These are phyloP conservation scores for Pyricularia pennisetigena DNA, from an alignment of 2,329 filamentous ascomycete genomes.

Conservation along the genomic window DNA sequence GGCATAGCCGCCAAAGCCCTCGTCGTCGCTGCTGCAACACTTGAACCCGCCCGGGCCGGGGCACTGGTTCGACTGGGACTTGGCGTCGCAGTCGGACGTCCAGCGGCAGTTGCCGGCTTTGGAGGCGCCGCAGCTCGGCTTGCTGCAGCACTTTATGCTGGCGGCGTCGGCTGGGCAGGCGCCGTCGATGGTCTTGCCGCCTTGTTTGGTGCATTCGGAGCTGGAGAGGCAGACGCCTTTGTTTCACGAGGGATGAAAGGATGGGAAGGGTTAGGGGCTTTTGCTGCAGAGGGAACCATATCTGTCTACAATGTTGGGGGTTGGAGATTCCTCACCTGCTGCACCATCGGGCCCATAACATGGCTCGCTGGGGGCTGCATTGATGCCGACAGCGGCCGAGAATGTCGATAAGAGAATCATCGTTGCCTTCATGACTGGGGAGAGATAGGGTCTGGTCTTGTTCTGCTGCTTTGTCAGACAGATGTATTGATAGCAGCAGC, in stretches of 20 bases:
- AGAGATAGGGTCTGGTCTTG: background rate
- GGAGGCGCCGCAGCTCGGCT: constrained; percentile 23
- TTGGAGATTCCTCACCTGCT: background rate
- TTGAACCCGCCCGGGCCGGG: constrained; percentile 27
- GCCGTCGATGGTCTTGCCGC: constrained; percentile 25
- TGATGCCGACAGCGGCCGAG: background rate
- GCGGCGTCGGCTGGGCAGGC: constrained; percentile 26
- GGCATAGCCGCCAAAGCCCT: constrained; percentile 24
- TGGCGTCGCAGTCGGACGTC: constrained; percentile 25
- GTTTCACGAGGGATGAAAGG: background rate
- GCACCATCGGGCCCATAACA: background rate
- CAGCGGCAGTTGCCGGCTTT: constrained; percentile 26
- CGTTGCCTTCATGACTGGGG: background rate
- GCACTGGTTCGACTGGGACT: constrained; percentile 19
- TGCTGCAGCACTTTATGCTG: constrained; percentile 31
- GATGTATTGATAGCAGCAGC: background rate
- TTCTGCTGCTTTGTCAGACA: background rate
- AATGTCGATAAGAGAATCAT: background rate
- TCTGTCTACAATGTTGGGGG: background rate
- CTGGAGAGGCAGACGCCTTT: constrained; percentile 28
- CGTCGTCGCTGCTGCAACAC: constrained; percentile 23
- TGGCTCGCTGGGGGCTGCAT: constrained; percentile 3
- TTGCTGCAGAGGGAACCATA: too few species aligned
- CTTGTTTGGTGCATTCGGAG: constrained; percentile 21
- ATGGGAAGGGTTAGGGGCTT: background rate